phyloP scores from a whole-genome alignment of 805 yeast genomes.

The Wickerhamomyces sydowiorum region DNA sequence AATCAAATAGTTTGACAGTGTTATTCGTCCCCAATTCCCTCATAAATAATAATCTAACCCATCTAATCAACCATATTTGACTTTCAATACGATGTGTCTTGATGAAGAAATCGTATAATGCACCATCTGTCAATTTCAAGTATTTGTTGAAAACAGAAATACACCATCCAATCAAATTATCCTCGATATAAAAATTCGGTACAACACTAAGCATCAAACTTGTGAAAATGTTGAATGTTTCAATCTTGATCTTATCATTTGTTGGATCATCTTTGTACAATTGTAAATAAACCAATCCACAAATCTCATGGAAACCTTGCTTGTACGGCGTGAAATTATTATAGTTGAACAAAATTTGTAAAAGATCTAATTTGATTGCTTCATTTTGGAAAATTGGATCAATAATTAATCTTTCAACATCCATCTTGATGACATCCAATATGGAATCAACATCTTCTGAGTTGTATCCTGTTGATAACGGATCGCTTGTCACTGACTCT shows the following conservation, averaged over 20 bases:
- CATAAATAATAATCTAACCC: slow-evolving; percentile 37
- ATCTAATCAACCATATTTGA: slow-evolving; percentile 48
- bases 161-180: slow-evolving; percentile 35
- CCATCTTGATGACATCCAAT: slow-evolving; percentile 20
- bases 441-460: slow-evolving; percentile 6
- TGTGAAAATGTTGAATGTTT: slow-evolving; percentile 40
- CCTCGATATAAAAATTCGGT: slow-evolving; percentile 38
- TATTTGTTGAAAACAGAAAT: slow-evolving; percentile 33
- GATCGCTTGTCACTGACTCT: slow-evolving; percentile 4
- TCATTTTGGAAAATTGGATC: slow-evolving; percentile 18
- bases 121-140: slow-evolving; percentile 40
- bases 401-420: slow-evolving; percentile 20
- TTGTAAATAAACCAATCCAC: slow-evolving; percentile 40
- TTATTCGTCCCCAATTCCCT: slow-evolving; percentile 39
- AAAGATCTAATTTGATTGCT: slow-evolving; percentile 12
- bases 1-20: slow-evolving; percentile 36
- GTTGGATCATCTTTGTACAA: slow-evolving; percentile 29
- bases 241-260: slow-evolving; percentile 18
- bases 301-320: slow-evolving; percentile 49
- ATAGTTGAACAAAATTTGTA: slow-evolving; percentile 20
- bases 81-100: slow-evolving; percentile 40
- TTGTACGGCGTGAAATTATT: slow-evolving; percentile 27
- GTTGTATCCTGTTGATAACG: slow-evolving; percentile 2
- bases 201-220: slow-evolving; percentile 37
- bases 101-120: slow-evolving; percentile 37